A percentile compares a stretch with the other conserved stretches of the same genome.
Evolutionary conservation across 768 basidiomycete species (phyloP).

Genomic region (Rickenella mellea): DNA sequence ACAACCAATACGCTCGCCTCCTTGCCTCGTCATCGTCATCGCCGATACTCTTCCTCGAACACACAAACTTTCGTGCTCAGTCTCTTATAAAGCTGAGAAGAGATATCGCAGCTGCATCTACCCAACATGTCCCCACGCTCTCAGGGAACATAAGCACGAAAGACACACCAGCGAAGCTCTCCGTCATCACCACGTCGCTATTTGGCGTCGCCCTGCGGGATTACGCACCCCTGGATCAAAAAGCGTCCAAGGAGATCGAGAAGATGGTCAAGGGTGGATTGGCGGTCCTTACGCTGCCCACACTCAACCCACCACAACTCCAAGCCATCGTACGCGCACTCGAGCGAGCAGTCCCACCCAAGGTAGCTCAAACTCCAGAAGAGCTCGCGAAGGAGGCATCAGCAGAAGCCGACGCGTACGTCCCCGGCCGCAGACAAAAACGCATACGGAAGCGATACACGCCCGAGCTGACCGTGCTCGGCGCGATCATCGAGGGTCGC

Average conservation of each 20-base stretch:
- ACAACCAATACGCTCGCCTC: slow-evolving; percentile 69
- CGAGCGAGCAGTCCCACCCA: slow-evolving; percentile 55
- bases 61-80: slow-evolving; percentile 63
- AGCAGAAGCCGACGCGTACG: slow-evolving; percentile 51
- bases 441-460: slow-evolving; percentile 40
- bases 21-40: slow-evolving; percentile 45
- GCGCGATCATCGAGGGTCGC: slow-evolving; percentile 70
- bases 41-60: slow-evolving; percentile 72
- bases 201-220: slow-evolving; percentile 72
- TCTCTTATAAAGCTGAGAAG: slow-evolving; percentile 59
- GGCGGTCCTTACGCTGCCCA: slow-evolving; percentile 54
- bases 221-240: slow-evolving; percentile 38
- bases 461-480: slow-evolving; percentile 66
- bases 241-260: slow-evolving; percentile 42
- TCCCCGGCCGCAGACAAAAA: slow-evolving; percentile 64
- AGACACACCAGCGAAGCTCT: slow-evolving; percentile 40
- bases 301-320: slow-evolving; percentile 66
- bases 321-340: slow-evolving; percentile 57
- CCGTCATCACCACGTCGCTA: slow-evolving; percentile 66
- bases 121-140: slow-evolving; percentile 24
- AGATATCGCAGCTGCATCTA: slow-evolving; percentile 52
- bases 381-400: slow-evolving; percentile 39
- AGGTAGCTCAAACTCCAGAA: slow-evolving; percentile 40
- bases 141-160: slow-evolving; percentile 24
- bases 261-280: slow-evolving; percentile 45